Evolutionary conservation across 768 basidiomycete species (phyloP), one percentile per base, ranked within the genome.

Genomic region (Artomyces pyxidatus): DNA sequence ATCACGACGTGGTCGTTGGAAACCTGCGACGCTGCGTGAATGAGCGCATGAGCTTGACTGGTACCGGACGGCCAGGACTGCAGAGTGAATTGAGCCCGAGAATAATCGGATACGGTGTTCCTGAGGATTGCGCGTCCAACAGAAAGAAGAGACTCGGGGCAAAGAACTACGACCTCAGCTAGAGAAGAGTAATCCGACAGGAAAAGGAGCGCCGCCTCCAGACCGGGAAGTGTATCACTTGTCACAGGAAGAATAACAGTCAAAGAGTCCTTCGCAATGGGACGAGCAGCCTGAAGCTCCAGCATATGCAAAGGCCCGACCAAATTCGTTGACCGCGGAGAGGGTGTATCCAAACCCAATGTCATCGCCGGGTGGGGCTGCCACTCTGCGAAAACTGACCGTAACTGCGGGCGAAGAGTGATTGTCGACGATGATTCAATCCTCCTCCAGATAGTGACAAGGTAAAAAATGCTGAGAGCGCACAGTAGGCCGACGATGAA

Each of bases 71-170:
- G 23, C 28, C 53, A 54, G 14, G 48, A 41, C 14, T 42, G 39
- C 17, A 56, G 29, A 16, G 49, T 48, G 39, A 56, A 30, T 30
- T 50, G 25, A 2, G 47, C 35, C 16, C 42, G 19, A 16, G 40
- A 19, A 40, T 26, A 12, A n/a, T 37, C 17, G 23, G 46, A n/a
- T 21, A 54, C n/a, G 28, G 41, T 17, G 17, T 45, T 47, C 9
- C 44, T 52, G 22, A 56, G 49, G 17, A 43, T 28, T 37, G 32
- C 37, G 25, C 55, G 52, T 12, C 37, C 52, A 10, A 10, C 22
- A 8, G 52, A 54, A 28, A 56, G 26, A 21, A 56, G 40, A 9
- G n/a, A 11, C 38, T 54, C 49, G 3, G 55, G 55, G 19, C 55
- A 56, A 42, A 56, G 27, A 1, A 56, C 41, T 21, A 47, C 19